Evolutionary conservation across 2,329 filamentous ascomycete genomes (phyloP), one percentile per base, ranked within the genome.

Genomic region (Ophiostoma australiae): DNA sequence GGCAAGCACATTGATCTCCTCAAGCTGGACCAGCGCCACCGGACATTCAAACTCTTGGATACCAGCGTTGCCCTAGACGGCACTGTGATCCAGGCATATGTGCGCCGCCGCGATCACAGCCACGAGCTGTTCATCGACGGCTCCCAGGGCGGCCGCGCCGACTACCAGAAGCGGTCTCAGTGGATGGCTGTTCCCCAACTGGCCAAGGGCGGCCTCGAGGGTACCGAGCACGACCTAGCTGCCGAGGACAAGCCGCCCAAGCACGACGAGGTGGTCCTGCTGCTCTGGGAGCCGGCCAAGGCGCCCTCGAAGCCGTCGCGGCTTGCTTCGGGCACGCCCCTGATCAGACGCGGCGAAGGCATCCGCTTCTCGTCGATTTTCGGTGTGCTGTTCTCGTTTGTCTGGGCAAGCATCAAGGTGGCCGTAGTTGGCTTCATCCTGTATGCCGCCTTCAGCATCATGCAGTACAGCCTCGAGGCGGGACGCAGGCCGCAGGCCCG

Each of bases 31-130:
- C 81, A 80, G 11, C 72, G 75, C 1, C 78, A 78, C 33, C 79
- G 79, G 35, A 79, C 80, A 4, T 85, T 82, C 82, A 74, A 72
- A 41, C 74, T 84, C 70, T 71, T 83, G 61, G 82, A 84, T 73
- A 78, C 81, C 13, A 76, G 76, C 4, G 73, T 77, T 0, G 77
- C 77, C 2, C 73, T 77, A 1, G 74, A 78, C 23, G 81, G 82
- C 10, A 77, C 79, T 61, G 80, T 84, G 2, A 82, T 82, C 82
- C 83, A 84, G 77, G 82, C 81, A 0, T 85, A 84, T 63, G 75
- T 83, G 23, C 82, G 81, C 76, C 75, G 70, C 52, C 69, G 61
- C 35, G n/a, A 27, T 31, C 66, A 37, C 13, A 13, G 23, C 15
- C 8, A 33, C n/a, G 37, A 23, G 15, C 44, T 63, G 61, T 61